Evolutionary conservation across 257 asterid genomes (phyloP), one percentile per base, ranked within the genome.

Genomic region (Lycium barbarum): DNA sequence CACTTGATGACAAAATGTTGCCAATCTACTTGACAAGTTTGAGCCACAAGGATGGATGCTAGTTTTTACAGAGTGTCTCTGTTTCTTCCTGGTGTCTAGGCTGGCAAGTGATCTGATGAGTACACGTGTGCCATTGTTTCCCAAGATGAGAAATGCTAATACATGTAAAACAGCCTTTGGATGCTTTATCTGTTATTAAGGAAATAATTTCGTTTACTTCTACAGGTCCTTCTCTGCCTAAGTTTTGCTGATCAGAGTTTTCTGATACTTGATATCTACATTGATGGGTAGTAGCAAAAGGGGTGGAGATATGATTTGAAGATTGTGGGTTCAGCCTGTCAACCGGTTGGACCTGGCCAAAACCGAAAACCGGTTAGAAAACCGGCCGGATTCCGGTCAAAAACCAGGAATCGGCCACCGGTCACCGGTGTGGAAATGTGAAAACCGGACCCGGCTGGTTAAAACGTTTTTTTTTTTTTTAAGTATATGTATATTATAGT

Each of bases 1-100:
- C 63, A 76, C 82, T 76, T 76, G 82, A 76, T 51, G 65, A 7
- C 82, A 76, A 76, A 26, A 76, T 76, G 15, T 0, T 76, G 14
- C 47, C 20, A 76, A 13, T 78, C 43, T 78, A 53, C 62, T 78
- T 53, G 65, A 78, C 82, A 78, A 78, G 82, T 78, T 78, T 26
- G 36, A 53, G 12, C 65, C 26, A 53, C 65, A 76, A 51, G 63
- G 22, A 22, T 76, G 65, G 22, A 33, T 4, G 5, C 66, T 53
- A 26, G 3, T 47, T 72, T 72, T 51, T 53, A 53, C 47, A 78
- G 82, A 26, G 45, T 1, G 62, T 78, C 33, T 78, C 65, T 78
- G 65, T 78, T 78, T 54, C 33, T 78, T 14, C 47, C 8, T 10
- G 58, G 38, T 53, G 82, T 26, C 63, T 26, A 76, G 26, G 63